These are phyloP conservation scores for Peniophora sp. DNA, from an alignment of 1,284 basidiomycete species.

Conservation along the genomic window DNA sequence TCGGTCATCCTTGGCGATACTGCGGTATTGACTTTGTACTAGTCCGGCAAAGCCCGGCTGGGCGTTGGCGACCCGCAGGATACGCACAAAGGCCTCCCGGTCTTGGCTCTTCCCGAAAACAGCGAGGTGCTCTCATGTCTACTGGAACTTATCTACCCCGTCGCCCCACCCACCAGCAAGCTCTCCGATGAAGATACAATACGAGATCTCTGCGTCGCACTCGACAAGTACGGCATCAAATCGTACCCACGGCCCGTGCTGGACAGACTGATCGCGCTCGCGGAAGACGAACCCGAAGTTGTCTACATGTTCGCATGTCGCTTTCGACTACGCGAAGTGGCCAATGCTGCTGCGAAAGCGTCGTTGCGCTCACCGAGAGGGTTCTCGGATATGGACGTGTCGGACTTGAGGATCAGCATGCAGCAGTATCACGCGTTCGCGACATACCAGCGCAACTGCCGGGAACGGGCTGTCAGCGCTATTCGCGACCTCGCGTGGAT, in stretches of 20 bases:
- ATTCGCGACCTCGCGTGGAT: background rate
- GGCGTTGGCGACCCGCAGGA: background rate
- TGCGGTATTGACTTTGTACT: too few relatives aligned
- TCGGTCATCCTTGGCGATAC: slow-evolving; percentile 6
- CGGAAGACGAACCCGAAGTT: background rate
- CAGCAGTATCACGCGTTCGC: background rate
- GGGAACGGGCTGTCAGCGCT: background rate
- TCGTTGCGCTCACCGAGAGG: background rate
- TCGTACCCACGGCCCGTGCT: background rate
- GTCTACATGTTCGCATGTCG: background rate
- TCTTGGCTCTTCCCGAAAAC: slow-evolving; percentile 4
- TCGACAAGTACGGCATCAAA: slow-evolving; percentile 7
- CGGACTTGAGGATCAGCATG: background rate
- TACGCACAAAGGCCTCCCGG: background rate
- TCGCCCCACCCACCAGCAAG: background rate
- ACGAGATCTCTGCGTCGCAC: slow-evolving; percentile 1
- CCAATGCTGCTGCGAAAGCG: background rate
- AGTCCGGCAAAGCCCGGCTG: too few relatives aligned
- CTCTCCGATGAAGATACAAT: background rate
- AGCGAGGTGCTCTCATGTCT: slow-evolving; percentile 3
- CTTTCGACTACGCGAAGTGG: background rate
- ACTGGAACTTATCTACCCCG: slow-evolving; percentile 7
- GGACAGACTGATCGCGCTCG: background rate
- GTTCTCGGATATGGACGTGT: too few relatives aligned
- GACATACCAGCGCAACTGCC: background rate